These are phyloP conservation scores for Monosporozyma unispora DNA, from an alignment of 805 yeast species.

Conservation along the genomic window DNA sequence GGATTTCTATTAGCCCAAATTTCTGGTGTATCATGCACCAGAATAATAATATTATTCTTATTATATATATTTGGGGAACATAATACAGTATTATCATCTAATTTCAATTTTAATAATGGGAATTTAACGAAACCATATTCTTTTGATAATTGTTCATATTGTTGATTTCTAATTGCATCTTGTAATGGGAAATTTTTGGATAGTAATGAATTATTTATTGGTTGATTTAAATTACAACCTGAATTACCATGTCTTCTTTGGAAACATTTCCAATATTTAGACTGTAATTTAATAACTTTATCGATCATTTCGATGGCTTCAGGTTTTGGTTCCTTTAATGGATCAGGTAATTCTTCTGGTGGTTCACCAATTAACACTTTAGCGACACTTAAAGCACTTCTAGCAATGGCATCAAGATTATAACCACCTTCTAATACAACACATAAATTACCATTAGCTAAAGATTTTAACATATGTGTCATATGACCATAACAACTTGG, in stretches of 20 bases:
- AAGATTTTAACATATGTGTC: constrained; percentile 82
- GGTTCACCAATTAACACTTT: constrained; percentile 91
- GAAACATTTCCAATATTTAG: constrained; percentile 81
- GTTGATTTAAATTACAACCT: constrained; percentile 31
- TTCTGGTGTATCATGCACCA: constrained; percentile 87
- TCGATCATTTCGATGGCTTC: constrained; percentile 75
- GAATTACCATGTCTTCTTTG: constrained; percentile 50
- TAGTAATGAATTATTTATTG: constrained; percentile 22
- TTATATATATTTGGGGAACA: constrained; percentile 60
- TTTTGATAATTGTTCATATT: constrained; percentile 46
- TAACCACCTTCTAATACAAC: constrained; percentile 96
- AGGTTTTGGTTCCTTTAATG: constrained; percentile 46
- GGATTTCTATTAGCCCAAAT: constrained; percentile 85
- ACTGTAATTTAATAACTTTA: constrained; percentile 70
- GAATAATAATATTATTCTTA: constrained; percentile 52
- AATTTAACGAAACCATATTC: constrained; percentile 53
- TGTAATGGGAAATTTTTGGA: constrained; percentile 45
- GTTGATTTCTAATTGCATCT: constrained; percentile 69
- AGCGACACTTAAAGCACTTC: constrained; percentile 85
- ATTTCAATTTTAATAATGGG: constrained; percentile 45
- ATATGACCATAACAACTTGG: constrained; percentile 95
- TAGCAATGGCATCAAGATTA: constrained; percentile 82
- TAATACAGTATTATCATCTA: constrained; percentile 33
- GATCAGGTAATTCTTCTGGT: constrained; percentile 63
- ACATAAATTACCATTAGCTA: constrained; percentile 82